Evolutionary conservation across 176 grass and related monocot genomes (phyloP).

Genomic region (Elaeis guineensis): DNA sequence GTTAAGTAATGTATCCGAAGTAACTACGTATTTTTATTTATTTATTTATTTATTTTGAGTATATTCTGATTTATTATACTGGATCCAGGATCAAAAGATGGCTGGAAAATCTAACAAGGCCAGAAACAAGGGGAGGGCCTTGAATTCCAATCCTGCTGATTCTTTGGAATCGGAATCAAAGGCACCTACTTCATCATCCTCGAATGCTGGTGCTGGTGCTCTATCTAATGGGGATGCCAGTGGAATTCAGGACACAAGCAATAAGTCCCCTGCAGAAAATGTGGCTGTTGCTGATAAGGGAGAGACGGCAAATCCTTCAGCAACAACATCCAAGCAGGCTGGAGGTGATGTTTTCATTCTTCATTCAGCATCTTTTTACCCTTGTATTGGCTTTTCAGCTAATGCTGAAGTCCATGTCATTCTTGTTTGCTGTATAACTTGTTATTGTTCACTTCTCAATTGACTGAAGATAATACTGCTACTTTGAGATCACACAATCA

Average conservation of each 20-base stretch:
- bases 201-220: constrained; percentile 8
- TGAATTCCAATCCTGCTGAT: constrained; percentile 9
- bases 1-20: no score
- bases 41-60: no score
- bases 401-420: no score
- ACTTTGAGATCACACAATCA: no score
- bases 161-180: constrained; percentile 26
- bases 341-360: constrained; percentile 34
- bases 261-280: constrained; percentile 17
- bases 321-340: constrained; percentile 30
- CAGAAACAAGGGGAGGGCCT: constrained; percentile 58
- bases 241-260: constrained; percentile 10
- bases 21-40: no score
- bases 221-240: constrained; percentile 35
- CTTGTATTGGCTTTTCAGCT: no score
- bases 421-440: no score
- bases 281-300: not conserved
- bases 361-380: not conserved
- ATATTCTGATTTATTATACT: constrained; percentile 6
- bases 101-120: constrained; percentile 84
- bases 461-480: no score
- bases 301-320: constrained; percentile 5
- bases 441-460: no score
- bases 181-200: constrained; percentile 1
- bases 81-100: constrained; percentile 37